A percentile compares a stretch with the other conserved stretches of the same genome.
Conservation (phyloP, 2,329 filamentous ascomycete species). For the Hymenoscyphus occultus region DNA sequence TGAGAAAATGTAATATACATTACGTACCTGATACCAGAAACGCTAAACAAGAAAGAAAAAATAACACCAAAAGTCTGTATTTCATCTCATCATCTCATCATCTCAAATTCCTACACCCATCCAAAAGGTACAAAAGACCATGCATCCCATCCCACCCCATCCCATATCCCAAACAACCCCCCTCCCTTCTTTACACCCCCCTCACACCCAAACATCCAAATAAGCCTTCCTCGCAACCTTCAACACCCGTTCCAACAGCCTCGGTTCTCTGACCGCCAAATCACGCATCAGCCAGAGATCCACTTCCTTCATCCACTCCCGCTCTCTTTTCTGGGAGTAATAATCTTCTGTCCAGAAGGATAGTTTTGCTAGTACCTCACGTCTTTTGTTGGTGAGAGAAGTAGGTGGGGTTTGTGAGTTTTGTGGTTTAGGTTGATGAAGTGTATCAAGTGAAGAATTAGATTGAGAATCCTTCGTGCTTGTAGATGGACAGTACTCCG, state of each 20-base stretch:
- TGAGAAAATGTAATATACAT: slow-evolving; percentile 41
- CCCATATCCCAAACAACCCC: not conserved
- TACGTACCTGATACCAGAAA: not conserved
- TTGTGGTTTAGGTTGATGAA: no score
- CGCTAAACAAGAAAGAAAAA: not conserved
- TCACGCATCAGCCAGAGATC: not conserved
- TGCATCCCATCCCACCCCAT: not conserved
- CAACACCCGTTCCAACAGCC: not conserved
- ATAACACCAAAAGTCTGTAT: not conserved
- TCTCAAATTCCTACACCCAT: not conserved
- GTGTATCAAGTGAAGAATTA: no score
- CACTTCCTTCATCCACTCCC: not conserved
- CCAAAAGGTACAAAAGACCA: not conserved
- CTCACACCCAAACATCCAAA: not conserved
- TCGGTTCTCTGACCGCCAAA: not conserved
- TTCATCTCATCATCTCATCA: not conserved
- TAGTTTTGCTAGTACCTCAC: not conserved
- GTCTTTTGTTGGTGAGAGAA: not conserved
- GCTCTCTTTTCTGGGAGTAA: not conserved
- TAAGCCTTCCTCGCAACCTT: not conserved
- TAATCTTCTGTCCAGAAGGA: not conserved
- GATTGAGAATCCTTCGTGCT: no score
- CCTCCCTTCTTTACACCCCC: no score
- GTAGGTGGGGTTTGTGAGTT: no score
- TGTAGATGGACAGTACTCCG: no score